A percentile compares a stretch with the other conserved stretches of the same genome.
These are phyloP conservation scores for Solanum hybrid DNA, from an alignment of 305 asterid genomes.

Conservation along the genomic window DNA sequence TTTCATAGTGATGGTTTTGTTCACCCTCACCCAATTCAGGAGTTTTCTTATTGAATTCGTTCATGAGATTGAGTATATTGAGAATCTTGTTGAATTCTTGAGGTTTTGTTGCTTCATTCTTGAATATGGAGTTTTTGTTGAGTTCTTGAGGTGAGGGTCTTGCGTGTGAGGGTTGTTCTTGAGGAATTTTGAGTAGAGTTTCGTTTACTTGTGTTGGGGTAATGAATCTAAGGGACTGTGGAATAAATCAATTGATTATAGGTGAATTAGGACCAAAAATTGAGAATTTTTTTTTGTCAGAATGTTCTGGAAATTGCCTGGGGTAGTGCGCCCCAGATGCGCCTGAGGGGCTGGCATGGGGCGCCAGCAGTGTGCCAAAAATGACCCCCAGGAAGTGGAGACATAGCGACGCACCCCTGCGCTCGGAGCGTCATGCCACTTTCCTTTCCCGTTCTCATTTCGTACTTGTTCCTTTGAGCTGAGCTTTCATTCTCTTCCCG, in stretches of 20 bases:
- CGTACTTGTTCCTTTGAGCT: not conserved
- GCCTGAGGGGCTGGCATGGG: not conserved
- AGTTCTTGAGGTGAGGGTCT: not conserved
- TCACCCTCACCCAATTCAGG: not conserved
- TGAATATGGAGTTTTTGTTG: not conserved
- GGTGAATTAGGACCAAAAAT: not conserved
- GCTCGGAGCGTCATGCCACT: not conserved
- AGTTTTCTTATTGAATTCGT: not conserved
- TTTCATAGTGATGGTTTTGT: not conserved
- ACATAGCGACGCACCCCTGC: not conserved
- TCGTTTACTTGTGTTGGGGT: not conserved
- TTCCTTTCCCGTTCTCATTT: not conserved
- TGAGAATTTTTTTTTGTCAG: not conserved
- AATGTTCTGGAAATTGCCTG: not conserved
- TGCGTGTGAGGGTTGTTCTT: not conserved
- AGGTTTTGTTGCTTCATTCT: not conserved
- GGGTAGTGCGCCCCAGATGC: not conserved
- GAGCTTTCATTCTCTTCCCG: not conserved
- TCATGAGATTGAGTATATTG: not conserved
- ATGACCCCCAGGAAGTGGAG: not conserved
- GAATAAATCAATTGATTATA: not conserved
- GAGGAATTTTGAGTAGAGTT: not conserved
- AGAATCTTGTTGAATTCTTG: not conserved
- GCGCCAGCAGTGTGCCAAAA: not conserved
- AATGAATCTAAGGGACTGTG: not conserved